Base-by-base conservation (phyloP, 2,329 filamentous ascomycete genomes). In the Penicillium sp. region DNA sequence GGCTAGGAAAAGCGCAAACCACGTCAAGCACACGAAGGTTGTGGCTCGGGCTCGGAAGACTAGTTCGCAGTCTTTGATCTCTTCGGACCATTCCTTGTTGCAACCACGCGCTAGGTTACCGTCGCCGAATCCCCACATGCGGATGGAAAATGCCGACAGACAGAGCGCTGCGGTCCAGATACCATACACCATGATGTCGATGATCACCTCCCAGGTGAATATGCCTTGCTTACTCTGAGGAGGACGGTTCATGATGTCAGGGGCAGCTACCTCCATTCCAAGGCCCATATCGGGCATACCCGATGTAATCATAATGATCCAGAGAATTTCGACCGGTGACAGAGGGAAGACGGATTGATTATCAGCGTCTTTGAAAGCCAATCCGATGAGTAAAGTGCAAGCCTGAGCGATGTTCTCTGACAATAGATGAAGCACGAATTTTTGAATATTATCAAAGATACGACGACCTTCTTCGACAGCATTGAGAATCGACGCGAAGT, bases 281-380 rank as follows among this genome's bases (percentile, higher is more conserved):
- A 95, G 85, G 48, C 91, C 91, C 76, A 95, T 92, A 53, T 91
- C 91, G 1, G 91, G 91, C 75, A 93, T 85, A 45, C 87, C 89
- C 38, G 89, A 92, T 0, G 91, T 95, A 50, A 92, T 84, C 88
- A 95, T 92, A 74, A 94, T 95, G 72, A 95, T 89, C 90, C 90
- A 95, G 60, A 95, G 82, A 61, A 95, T 92, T 68, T 94, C 87
- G 15, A 95, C 84, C 1, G 91, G 90, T 1, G 89, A 86, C 41
- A 33, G 31, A 15, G 31, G 31, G 31, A 33, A 33, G 31, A 33
- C 31, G 31, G 31, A 33, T 33, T 33, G 31, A 33, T 33, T 33
- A 15, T 33, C 31, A 33, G 31, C 31, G 11, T 33, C 31, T 33
- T 33, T 33, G 11, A 33, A 33, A 15, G 31, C 31, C 2, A 33